Evolutionary conservation across 768 basidiomycete genomes (phyloP).

Genomic region (Asterophora parasitica): DNA sequence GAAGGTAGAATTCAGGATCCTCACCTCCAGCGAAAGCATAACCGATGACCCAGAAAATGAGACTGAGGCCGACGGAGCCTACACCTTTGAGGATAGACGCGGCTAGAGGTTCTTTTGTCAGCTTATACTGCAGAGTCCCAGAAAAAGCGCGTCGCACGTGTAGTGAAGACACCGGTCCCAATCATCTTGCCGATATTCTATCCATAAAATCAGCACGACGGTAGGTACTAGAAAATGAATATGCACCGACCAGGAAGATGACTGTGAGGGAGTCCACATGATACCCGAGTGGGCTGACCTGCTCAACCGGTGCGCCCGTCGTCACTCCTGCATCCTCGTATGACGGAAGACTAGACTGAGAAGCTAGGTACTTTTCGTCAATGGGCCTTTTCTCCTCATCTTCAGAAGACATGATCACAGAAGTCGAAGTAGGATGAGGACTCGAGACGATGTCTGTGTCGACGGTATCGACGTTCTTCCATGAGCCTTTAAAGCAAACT

Average conservation of each 20-base stretch:
- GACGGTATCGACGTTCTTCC: no score
- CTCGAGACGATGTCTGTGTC: no score
- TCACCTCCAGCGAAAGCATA: conserved; percentile 31
- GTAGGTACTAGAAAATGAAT: no score
- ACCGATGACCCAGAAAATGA: conserved; percentile 39
- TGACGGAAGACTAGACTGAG: conserved; percentile 17
- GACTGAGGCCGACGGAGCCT: conserved; percentile 33
- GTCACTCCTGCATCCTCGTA: conserved; percentile 26
- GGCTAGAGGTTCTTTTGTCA: conserved; percentile 11
- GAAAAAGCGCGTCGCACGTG: conserved; percentile 16
- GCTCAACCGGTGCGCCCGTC: conserved; percentile 27
- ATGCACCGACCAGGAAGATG: conserved; percentile 10
- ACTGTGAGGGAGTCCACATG: conserved; percentile 25
- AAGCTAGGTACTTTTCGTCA: conserved; percentile 14
- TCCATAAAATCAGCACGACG: neutral
- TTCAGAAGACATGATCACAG: conserved; percentile 15
- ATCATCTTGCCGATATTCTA: conserved; percentile 36
- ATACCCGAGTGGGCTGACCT: conserved; percentile 30
- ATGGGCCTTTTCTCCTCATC: conserved; percentile 5
- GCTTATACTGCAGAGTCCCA: neutral
- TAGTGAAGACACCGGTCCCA: conserved; percentile 34
- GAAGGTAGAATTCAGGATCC: neutral
- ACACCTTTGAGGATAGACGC: conserved; percentile 32
- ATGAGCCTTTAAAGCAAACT: no score
- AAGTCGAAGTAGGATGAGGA: neutral